phyloP scores from a whole-genome alignment of 495 filamentous ascomycete genomes.

The Collariella sp. region DNA sequence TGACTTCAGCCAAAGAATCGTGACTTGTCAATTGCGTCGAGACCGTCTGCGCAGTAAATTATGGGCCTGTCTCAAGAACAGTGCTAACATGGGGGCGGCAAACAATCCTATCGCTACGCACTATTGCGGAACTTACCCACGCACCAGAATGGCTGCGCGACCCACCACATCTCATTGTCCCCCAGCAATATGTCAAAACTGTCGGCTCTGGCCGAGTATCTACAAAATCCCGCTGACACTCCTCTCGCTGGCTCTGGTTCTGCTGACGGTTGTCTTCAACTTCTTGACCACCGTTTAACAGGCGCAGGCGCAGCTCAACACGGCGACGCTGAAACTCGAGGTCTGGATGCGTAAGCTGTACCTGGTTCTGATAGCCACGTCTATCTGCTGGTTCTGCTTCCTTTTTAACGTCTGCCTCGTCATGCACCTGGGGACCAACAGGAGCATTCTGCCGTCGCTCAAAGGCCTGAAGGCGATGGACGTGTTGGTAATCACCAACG shows the following conservation, averaged over 20 bases:
- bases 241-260: slow-evolving; percentile 44
- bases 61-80: slow-evolving; percentile 11
- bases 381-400: slow-evolving; percentile 66
- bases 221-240: slow-evolving; percentile 37
- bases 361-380: slow-evolving; percentile 50
- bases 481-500: slow-evolving; percentile 32
- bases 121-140: slow-evolving; percentile 5
- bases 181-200: slow-evolving; percentile 1
- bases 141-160: neutral
- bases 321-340: neutral
- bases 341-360: slow-evolving; percentile 45
- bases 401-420: slow-evolving; percentile 67
- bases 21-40: slow-evolving; percentile 3
- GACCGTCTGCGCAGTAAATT: neutral
- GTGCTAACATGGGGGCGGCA: slow-evolving; percentile 6
- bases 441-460: slow-evolving; percentile 24
- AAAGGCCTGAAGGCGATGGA: slow-evolving; percentile 30
- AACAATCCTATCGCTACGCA: slow-evolving; percentile 2
- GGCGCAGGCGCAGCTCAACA: slow-evolving; percentile 40
- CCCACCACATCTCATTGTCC: slow-evolving; percentile 2
- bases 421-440: slow-evolving; percentile 31
- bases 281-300: slow-evolving; percentile 52
- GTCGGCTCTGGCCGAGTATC: slow-evolving; percentile 29
- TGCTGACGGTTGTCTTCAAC: slow-evolving; percentile 52
- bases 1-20: neutral